A percentile compares a stretch with the other conserved stretches of the same genome.
Conservation (phyloP, 139 green algal genomes). For the Eudorina sp. region DNA sequence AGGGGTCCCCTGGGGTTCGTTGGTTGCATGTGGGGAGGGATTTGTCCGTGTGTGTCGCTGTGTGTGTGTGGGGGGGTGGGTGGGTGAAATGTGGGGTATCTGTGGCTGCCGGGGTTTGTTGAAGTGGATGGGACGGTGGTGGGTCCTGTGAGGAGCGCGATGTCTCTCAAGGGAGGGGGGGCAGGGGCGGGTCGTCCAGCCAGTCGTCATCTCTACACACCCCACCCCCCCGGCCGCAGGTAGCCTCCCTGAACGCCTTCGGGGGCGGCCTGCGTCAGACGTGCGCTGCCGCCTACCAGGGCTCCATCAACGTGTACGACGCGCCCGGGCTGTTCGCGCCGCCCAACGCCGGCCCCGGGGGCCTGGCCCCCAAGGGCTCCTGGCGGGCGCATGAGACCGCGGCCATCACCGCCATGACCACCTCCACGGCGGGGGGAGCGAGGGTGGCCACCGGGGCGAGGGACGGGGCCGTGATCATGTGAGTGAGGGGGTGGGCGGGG, state of each 20-base stretch:
- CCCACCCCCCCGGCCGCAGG: slow-evolving; percentile 45
- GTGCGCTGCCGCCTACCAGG: slow-evolving; percentile 55
- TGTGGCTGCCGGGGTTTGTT: too few species aligned
- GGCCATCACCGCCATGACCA: slow-evolving; percentile 66
- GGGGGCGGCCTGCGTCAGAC: slow-evolving; percentile 63
- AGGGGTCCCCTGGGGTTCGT: too few species aligned
- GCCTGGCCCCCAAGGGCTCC: slow-evolving; percentile 19
- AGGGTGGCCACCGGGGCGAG: slow-evolving; percentile 64
- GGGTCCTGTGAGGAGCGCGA: too few species aligned
- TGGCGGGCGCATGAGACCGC: slow-evolving; percentile 67
- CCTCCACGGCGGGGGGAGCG: slow-evolving; percentile 8
- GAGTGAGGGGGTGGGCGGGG: slow-evolving; percentile 14
- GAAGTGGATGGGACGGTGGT: too few species aligned
- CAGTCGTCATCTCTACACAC: too few species aligned
- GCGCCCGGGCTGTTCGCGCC: slow-evolving; percentile 7
- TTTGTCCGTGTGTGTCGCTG: background rate
- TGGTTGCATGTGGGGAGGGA: background rate
- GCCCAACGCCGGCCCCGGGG: background rate
- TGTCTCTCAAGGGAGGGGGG: too few species aligned
- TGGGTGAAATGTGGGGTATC: background rate
- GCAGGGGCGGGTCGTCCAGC: too few species aligned
- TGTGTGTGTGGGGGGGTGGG: background rate
- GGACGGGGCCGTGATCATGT: slow-evolving; percentile 61
- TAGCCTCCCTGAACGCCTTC: slow-evolving; percentile 73
- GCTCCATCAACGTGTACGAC: slow-evolving; percentile 61